Base-by-base conservation (phyloP, 345 rosid species). In the Fremontodendron californicum region DNA sequence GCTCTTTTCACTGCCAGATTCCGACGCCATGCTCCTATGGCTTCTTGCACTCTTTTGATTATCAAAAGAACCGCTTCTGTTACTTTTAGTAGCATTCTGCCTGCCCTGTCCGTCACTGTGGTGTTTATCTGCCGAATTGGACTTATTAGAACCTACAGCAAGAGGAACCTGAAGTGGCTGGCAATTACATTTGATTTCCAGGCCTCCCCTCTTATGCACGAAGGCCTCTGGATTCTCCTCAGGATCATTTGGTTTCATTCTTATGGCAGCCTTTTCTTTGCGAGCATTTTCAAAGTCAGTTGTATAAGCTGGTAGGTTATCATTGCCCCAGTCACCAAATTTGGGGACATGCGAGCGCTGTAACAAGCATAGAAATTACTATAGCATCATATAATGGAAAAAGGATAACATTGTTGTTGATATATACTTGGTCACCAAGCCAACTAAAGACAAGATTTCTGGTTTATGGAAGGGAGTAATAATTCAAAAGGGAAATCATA, bases 201-300 rank as follows among this genome's bases (percentile, higher is more conserved):
- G 45, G 51, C 79, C 74, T 77, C 83, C 49, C 42, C 23, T 79
- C 60, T 35, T 65, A 2, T 19, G 27, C 78, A 58, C 19, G 37
- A 80, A 85, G 69, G 81, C 85, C 57, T 80, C 82, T 7, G 84
- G 93, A 78, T 88, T 88, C 81, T 88, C 81, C 75, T 80, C 77
- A 0, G 90, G 90, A 77, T 89, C 93, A 76, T 86, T 88, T 0
- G 89, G 87, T 81, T 85, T 89, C 77, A 82, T 81, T 77, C 51
- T 82, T 48, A 57, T 60, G 0, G 84, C 84, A 0, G 74, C 54
- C 55, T 71, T 86, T 54, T 81, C 93, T 78, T 29, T 88, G 21
- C 90, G 84, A 0, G 88, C 91, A 27, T 81, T 88, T 48, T 89
- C 89, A 9, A 89, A 89, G 68, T 15, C 86, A 42, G 85, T 18